Evolutionary conservation across 805 yeast genomes (phyloP).

Genomic region (Suhomyces faveliae): DNA sequence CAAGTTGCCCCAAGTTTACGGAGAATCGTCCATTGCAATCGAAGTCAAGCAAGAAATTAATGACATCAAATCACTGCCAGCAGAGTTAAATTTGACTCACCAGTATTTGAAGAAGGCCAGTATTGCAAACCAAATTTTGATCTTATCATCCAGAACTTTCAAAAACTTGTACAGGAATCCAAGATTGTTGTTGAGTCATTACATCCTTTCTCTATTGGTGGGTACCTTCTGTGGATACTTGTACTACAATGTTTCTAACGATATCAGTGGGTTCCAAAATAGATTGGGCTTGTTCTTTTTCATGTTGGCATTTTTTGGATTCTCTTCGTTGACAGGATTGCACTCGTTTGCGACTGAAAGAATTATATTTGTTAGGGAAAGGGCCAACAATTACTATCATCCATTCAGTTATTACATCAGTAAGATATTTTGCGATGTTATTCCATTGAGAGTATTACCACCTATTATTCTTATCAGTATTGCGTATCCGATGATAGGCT

Average conservation of each 20-base stretch:
- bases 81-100: conserved; percentile 24
- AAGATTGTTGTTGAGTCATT: conserved; percentile 79
- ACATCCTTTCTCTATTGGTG: conserved; percentile 69
- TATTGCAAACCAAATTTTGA: conserved; percentile 61
- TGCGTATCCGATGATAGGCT: conserved; percentile 86
- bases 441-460: conserved; percentile 92
- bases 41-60: conserved; percentile 42
- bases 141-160: conserved; percentile 83
- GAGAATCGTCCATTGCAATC: conserved; percentile 40
- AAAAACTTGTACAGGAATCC: conserved; percentile 93
- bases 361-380: conserved; percentile 84
- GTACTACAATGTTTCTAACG: conserved; percentile 79
- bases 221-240: conserved; percentile 84
- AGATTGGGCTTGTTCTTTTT: conserved; percentile 92
- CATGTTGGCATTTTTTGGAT: conserved; percentile 87
- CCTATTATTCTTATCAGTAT: conserved; percentile 79
- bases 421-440: conserved; percentile 83
- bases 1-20: conserved; percentile 33
- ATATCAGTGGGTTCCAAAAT: conserved; percentile 95
- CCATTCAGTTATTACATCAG: conserved; percentile 83
- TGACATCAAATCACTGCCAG: conserved; percentile 22
- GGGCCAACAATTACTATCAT: conserved; percentile 91
- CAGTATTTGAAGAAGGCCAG: conserved; percentile 51
- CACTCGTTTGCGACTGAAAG: conserved; percentile 88
- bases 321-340: conserved; percentile 87